Base-by-base conservation (phyloP, 768 basidiomycete species). In the Tephrocybe sp. region DNA sequence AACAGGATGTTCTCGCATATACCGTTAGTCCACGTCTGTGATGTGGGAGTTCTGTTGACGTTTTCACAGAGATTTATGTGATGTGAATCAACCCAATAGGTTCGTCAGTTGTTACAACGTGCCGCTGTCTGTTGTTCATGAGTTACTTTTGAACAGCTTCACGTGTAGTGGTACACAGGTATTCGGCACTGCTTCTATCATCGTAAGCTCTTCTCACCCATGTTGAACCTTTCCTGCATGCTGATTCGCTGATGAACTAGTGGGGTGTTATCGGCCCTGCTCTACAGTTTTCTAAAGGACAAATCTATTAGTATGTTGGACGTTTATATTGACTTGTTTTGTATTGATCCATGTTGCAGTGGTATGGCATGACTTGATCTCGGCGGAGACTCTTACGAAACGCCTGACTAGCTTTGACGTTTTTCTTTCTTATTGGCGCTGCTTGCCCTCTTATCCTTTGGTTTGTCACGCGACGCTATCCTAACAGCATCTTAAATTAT, bases 371-470 rank as follows among this genome's bases (percentile, higher is more conserved):
- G 16, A 19, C 21, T 49, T 19, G 33, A n/a, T n/a, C 4, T 4
- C 8, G 33, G 15, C 33, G 5, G 33, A 34, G 11, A 15, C 33
- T 47, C 6, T 13, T 25, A 33, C 3, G 13, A 22, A 19, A 25
- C 12, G 9, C n/a, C n/a, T 37, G n/a, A 18, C 15, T 19, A 79
- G 83, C 75, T 3, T 66, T 91, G 18, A 62, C 79, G 15, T 82
- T 80, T 50, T 90, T 89, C 69, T 91, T 92, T 71, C 66, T 88
- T 42, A 71, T 86, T 36, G 90, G 91, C 23, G 81, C 85, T 7
- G 56, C 80, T 12, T 77, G 81, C 25, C 89, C 88, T 0, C 58
- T 87, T 39, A 59, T 82, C 31, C 73, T 80, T 15, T 90, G 80
- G 79, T 47, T 84, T 13, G 57, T 87, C 49, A 78, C 81, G 52